These are phyloP conservation scores for Pterocarpus santalinus DNA, from an alignment of 306 rosid species.

Conservation along the genomic window DNA sequence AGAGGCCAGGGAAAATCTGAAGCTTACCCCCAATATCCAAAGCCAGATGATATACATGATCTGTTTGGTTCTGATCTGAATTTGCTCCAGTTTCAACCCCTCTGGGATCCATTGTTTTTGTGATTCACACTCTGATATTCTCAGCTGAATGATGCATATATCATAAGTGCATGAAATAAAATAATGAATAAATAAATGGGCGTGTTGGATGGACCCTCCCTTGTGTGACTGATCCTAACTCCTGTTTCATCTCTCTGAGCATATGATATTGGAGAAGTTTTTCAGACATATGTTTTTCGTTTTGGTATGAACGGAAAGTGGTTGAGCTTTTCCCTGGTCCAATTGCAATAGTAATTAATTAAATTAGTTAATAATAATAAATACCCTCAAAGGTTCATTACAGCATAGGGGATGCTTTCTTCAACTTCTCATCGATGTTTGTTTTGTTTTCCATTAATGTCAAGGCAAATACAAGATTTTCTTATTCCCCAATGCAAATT, in stretches of 20 bases:
- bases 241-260: background rate
- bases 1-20: background rate
- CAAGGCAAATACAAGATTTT: too few relatives aligned
- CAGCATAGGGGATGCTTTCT: too few relatives aligned
- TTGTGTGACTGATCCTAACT: constrained; percentile 14
- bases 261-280: background rate
- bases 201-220: background rate
- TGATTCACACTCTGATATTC: constrained; percentile 12
- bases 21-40: constrained; percentile 86
- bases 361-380: too few relatives aligned
- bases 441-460: too few relatives aligned
- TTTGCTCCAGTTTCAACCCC: constrained; percentile 36
- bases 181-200: background rate
- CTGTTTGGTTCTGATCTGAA: constrained; percentile 53
- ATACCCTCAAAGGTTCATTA: background rate
- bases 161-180: background rate
- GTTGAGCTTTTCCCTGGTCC: background rate
- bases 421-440: too few relatives aligned
- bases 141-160: background rate
- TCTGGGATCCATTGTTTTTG: constrained; percentile 60
- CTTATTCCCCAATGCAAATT: too few relatives aligned
- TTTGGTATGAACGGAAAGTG: background rate
- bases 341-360: background rate
- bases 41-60: constrained; percentile 75
- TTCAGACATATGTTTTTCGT: background rate